Base-by-base conservation (phyloP, 1,284 basidiomycete genomes). In the Malassezia caprae region DNA sequence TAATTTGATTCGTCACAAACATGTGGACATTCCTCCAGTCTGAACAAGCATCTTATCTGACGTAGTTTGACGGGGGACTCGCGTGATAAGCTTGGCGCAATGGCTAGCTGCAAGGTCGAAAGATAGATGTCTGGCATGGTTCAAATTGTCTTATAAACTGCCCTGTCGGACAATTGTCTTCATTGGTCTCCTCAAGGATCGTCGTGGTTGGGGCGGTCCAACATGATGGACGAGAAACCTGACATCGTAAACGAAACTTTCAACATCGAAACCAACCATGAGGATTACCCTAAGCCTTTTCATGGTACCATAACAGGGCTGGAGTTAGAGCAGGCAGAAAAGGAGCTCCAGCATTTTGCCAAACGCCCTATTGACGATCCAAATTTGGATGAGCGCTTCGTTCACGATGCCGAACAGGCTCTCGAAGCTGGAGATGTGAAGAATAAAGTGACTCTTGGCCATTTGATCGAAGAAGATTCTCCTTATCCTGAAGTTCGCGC, bases 401-500 rank as follows among this genome's bases (percentile, higher is more conserved):
- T 57, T 24, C 27, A 59, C 26, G 31, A 52, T 23, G 51, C 54
- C 7, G 59, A 61, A 15, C 34, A 48, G n/a, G 59, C 58, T 11
- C 53, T 63, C 8, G 48, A 60, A 19, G 42, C 21, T 5, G 53
- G 52, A 19, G 56, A 63, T 28, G 35, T 54, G 3, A 57, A 58
- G 34, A 51, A 59, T 15, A 56, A 63, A 31, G 37, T 61, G 0
- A 21, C 24, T 4, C 40, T 63, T 8, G 61, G 51, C 26, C 48
- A 63, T 19, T 32, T 49, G 8, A 41, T 63, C 5, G 64, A 69
- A 21, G 64, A 69, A 11, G 68, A 72, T 39, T 68, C 66, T 26
- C 67, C 67, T 0, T 72, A 69, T 34, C 51, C 60, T 0, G 68
- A 72, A 56, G 69, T 72, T 27, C 64, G 68, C 1, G 64, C 68